Base-by-base conservation (phyloP, 352 stramenopile species). In the Ochromonadaceae sp. region DNA sequence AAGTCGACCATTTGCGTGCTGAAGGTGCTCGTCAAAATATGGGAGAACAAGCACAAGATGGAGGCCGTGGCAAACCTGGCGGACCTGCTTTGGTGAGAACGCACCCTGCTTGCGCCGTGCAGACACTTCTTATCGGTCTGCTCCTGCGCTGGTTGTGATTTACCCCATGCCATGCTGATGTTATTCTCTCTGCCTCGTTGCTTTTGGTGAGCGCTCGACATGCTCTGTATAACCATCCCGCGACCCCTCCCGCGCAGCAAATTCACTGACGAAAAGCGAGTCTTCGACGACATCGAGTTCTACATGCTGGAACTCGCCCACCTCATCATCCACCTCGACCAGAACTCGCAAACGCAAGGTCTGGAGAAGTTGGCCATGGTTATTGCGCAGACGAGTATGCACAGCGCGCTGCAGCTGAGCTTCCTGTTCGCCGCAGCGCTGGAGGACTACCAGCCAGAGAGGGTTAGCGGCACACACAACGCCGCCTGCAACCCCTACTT, bases 271-370 rank as follows among this genome's bases (percentile, higher is more conserved):
- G 70, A 77, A 46, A 65, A 72, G 20, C 56, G 57, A 17, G 81
- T 88, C 50, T 92, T 91, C 74, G 80, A 88, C 61, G 83, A 82
- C 26, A 88, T 91, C 49, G 84, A 91, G 71, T 91, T 91, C 65
- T 92, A 91, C 70, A 71, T 92, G 31, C 84, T 82, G 20, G 81
- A 91, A 73, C 74, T 92, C 44, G 82, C 82, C 17, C 84, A 92
- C 67, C 89, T 92, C 81, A 84, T 92, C 47, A 86, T 91, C 52
- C 84, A 92, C 70, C 76, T 91, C 30, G 82, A 91, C 65, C 76
- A 80, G 0, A 72, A 87, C 62, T 83, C 81, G 80, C 80, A 83
- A 22, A 80, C 80, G 58, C 76, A 74, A 20, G 81, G 82, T 46
- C 68, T 92, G 35, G 84, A 91, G 74, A 74, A 82, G 55, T 91